Base-by-base conservation (phyloP, 805 yeast species). In the Candida tallmaniae region DNA sequence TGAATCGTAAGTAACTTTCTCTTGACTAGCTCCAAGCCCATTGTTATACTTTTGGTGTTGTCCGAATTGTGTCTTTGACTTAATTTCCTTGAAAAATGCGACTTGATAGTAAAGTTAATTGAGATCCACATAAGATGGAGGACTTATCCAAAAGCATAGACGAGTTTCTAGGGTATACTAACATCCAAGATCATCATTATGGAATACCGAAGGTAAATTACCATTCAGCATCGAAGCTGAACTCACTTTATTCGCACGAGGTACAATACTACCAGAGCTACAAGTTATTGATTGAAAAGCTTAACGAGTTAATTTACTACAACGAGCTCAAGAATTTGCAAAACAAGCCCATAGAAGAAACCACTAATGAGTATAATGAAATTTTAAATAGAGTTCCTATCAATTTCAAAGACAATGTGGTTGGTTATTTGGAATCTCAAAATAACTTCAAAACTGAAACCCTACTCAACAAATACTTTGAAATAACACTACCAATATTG, bases 1-100 rank as follows among this genome's bases (percentile, higher is more conserved):
- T 74, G 73, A 13, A 80, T 62, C 17, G 67, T 57, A 20, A 81
- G 54, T 20, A 80, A 65, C 44, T 73, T 66, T 35, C 70, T 67
- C 48, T 70, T 70, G 10, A 55, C 18, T 4, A 42, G 23, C 6
- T 36, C 31, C 7, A 24, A 8, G 12, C 12, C 27, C 27, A 24
- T 24, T n/a, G n/a, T n/a, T n/a, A n/a, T n/a, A n/a, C n/a, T n/a
- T n/a, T n/a, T n/a, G n/a, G n/a, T n/a, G n/a, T n/a, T n/a, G n/a
- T n/a, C n/a, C n/a, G n/a, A n/a, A n/a, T n/a, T n/a, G n/a, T n/a
- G n/a, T n/a, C n/a, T n/a, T n/a, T n/a, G n/a, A n/a, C n/a, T n/a
- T n/a, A n/a, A n/a, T n/a, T n/a, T n/a, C n/a, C n/a, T n/a, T n/a
- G n/a, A n/a, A n/a, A n/a, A n/a, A n/a, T n/a, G n/a, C n/a, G n/a